Percentiles rank a stretch among this genome's conserved stretches.
phyloP scores from a whole-genome alignment of 2,329 filamentous ascomycete genomes.

The Colletotrichum sp. region DNA sequence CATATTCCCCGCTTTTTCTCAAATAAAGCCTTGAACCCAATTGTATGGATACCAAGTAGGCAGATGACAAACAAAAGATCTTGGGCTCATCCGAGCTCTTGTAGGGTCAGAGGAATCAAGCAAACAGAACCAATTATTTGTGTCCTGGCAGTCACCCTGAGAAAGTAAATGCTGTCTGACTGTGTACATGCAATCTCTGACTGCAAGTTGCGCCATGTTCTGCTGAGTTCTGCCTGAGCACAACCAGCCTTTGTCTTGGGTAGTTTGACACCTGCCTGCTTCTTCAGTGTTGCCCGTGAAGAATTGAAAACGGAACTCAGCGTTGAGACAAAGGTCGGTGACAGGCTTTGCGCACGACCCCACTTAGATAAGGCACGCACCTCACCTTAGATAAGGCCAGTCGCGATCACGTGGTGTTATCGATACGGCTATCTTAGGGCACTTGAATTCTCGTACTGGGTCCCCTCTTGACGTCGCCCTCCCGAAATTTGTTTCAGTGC shows the following conservation, averaged over 20 bases:
- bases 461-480: neutral
- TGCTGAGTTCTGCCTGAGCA: neutral
- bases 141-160: too few relatives aligned
- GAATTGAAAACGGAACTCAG: neutral
- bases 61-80: neutral
- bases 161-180: fast-evolving
- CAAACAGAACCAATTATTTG: too few relatives aligned
- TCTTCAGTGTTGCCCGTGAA: neutral
- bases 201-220: neutral
- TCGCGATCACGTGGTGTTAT: slow-evolving; percentile 7
- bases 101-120: too few relatives aligned
- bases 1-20: neutral
- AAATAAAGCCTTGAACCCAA: neutral
- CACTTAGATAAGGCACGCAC: neutral
- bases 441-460: neutral
- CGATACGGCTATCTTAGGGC: slow-evolving; percentile 2
- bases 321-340: neutral
- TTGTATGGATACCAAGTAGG: too few relatives aligned
- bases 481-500: slow-evolving; percentile 5
- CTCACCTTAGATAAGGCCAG: neutral
- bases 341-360: neutral
- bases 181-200: neutral
- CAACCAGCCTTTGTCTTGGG: neutral
- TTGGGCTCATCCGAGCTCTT: neutral
- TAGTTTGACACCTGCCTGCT: neutral